A percentile compares a stretch with the other conserved stretches of the same genome.
Evolutionary conservation across 148 eudicot genomes (phyloP).

Genomic region (Fagopyrum esculentum): DNA sequence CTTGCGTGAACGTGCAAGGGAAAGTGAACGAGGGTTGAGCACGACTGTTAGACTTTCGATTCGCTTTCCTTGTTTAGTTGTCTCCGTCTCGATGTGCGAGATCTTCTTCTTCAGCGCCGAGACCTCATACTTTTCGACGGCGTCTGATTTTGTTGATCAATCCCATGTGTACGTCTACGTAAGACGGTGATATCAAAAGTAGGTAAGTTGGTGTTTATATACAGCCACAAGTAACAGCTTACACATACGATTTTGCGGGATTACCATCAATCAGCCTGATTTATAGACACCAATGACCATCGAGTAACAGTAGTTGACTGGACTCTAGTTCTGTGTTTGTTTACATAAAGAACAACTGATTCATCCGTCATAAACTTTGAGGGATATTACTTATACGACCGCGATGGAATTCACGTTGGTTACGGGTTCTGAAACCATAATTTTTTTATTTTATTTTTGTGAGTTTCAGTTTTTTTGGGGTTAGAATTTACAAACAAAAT

Average conservation of each 20-base stretch:
- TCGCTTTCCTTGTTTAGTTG: background rate
- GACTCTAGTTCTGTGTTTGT: too few species aligned
- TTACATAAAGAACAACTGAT: too few species aligned
- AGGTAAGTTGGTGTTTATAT: background rate
- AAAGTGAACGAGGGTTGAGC: background rate
- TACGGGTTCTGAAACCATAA: too few species aligned
- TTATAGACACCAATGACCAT: background rate
- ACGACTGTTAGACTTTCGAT: background rate
- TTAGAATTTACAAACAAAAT: too few species aligned
- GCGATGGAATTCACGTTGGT: too few species aligned
- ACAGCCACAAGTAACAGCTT: background rate
- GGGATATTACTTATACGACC: too few species aligned
- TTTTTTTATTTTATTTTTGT: too few species aligned
- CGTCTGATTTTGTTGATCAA: background rate
- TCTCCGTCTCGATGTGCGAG: background rate
- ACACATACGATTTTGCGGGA: background rate
- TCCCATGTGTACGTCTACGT: background rate
- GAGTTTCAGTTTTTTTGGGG: too few species aligned
- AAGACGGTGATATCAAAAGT: background rate
- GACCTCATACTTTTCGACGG: background rate
- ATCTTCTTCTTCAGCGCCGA: background rate
- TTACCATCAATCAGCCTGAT: background rate
- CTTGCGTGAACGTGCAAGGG: background rate
- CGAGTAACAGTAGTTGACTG: background rate
- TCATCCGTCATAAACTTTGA: too few species aligned